Conservation (phyloP, 2,329 filamentous ascomycete genomes). For the Pestalotiopsis sp. region DNA sequence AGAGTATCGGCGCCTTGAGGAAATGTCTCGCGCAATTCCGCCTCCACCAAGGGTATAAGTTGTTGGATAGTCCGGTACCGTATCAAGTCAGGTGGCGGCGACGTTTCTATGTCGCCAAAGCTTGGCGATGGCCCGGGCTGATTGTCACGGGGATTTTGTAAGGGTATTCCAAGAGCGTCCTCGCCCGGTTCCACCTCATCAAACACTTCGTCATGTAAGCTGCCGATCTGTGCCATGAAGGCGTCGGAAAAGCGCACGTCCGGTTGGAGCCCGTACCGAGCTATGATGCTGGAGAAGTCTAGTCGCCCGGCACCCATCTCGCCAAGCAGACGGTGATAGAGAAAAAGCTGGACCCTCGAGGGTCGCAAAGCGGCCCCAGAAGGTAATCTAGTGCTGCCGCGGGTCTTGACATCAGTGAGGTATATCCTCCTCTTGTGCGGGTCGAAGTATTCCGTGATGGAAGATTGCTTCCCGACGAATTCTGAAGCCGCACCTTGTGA, state of each 20-base stretch:
- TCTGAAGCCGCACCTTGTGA: slow-evolving; percentile 29
- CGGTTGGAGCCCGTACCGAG: slow-evolving; percentile 71
- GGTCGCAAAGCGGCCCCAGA: slow-evolving; percentile 69
- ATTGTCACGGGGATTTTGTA: neutral
- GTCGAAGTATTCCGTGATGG: slow-evolving; percentile 44
- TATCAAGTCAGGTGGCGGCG: slow-evolving; percentile 39
- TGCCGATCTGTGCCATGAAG: slow-evolving; percentile 76
- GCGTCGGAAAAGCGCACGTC: slow-evolving; percentile 72
- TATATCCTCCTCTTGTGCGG: slow-evolving; percentile 55
- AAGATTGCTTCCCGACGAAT: slow-evolving; percentile 34
- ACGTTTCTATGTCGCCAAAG: neutral
- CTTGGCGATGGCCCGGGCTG: slow-evolving; percentile 14
- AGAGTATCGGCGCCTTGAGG: slow-evolving; percentile 50
- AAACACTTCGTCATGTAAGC: slow-evolving; percentile 68
- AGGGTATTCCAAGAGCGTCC: slow-evolving; percentile 26
- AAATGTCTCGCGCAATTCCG: slow-evolving; percentile 55
- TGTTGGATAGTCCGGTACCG: slow-evolving; percentile 52
- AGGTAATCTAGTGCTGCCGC: slow-evolving; percentile 66
- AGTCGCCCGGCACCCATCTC: slow-evolving; percentile 73
- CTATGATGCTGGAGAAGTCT: slow-evolving; percentile 69
- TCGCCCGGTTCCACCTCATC: slow-evolving; percentile 51
- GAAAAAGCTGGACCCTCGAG: slow-evolving; percentile 82
- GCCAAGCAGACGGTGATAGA: slow-evolving; percentile 86
- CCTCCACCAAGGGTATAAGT: slow-evolving; percentile 46
- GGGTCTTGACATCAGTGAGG: slow-evolving; percentile 87